Evolutionary conservation across 1,284 basidiomycete genomes (phyloP), one percentile per base, ranked within the genome.

Genomic region (Apiotrichum siamense): DNA sequence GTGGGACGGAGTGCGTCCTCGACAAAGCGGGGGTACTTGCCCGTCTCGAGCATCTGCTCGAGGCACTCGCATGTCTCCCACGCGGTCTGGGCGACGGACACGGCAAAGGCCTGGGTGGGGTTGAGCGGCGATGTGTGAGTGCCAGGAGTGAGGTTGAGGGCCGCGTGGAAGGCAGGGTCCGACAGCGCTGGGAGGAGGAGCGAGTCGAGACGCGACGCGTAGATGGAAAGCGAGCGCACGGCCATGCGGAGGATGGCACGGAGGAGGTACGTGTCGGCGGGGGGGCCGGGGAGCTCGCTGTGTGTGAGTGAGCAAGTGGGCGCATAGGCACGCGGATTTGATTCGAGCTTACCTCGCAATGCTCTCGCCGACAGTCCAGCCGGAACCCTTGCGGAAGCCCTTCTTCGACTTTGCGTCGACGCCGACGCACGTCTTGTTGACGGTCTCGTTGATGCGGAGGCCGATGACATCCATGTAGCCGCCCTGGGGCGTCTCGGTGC

Each of bases 1-100:
- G 80, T 72, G 1, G 78, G 75, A 52, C 81, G 77, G 10, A 86
- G 69, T 2, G 83, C 77, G 3, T 82, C 83, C 37, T 76, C 79
- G 36, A 74, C 72, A 52, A 73, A 75, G 35, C 66, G 63, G 12
- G 74, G 74, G 65, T 70, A 75, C 21, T 63, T 53, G 21, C 63
- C 65, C 7, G 67, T 69, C 50, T 72, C 72, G 10, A 73, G 57
- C 10, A 70, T 66, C 51, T 72, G 65, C 59, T 74, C 71, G 9
- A 76, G 60, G 13, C 66, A 64, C 50, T 75, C 69, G 57, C 73
- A 73, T 1, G 72, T 69, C 58, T 76, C 73, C 71, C 74, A 74
- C 1, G 73, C 73, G 9, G 72, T 60, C 41, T 76, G 74, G 10
- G 73, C 73, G 39, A 75, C 62, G 7, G 68, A 66, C 23, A 76